Base-by-base conservation (phyloP, 352 stramenopile species). In the Blastocystis sp. region DNA sequence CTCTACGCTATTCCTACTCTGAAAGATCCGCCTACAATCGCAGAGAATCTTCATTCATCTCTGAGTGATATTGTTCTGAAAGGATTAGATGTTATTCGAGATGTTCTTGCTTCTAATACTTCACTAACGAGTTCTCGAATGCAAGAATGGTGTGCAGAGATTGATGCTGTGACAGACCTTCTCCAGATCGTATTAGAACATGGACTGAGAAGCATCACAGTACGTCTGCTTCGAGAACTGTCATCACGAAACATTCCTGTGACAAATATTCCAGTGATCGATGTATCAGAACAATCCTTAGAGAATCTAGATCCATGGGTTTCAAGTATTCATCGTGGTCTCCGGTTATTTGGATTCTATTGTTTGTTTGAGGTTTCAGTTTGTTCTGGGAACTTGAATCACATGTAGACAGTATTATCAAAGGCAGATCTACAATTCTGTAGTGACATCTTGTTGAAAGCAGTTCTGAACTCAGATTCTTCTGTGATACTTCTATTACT, bases 401-500 rank as follows among this genome's bases (percentile, higher is more conserved):
- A 83, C 7, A 9, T 16, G 29, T 43, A 83, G 71, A 66, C 51
- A 9, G 7, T 37, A 5, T 51, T 66, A 21, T 21, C 27, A n/a
- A 37, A 27, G 14, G 6, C 46, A 6, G 71, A 66, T 21, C 27
- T 83, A 19, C 51, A 65, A 29, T 83, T 67, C 49, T 83, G 71
- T 24, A 56, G 49, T 52, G 35, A 63, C 46, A 83, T 83, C 51
- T 21, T 83, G 49, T 11, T 51, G 71, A 32, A 29, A 29, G 71
- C 54, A 0, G n/a, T 83, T 0, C 14, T 56, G 14, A 67, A 52
- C 29, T 83, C 71, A 9, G 24, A 27, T 12, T 37, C 71, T 29
- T 63, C 42, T 43, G 65, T 49, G 16, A 83, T 83, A 49, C 71
- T 83, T 35, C 7, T 83, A 24, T 0, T 29, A 32, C 16, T 83